Evolutionary conservation across 2,329 filamentous ascomycete species (phyloP).

Genomic region (Talaromyces sp.): DNA sequence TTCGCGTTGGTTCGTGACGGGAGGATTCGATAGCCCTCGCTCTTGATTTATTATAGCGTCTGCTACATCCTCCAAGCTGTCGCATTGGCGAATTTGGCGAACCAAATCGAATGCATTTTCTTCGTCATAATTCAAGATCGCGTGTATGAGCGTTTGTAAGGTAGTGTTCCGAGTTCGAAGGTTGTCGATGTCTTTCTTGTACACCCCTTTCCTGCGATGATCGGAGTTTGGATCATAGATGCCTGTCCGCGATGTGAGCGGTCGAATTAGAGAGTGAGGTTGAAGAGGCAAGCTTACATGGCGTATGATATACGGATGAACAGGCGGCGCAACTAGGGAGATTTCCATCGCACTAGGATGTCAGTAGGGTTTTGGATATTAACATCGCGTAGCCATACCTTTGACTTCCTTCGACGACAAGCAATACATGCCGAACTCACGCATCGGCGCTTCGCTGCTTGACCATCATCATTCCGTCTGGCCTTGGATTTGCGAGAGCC

Average conservation of each 20-base stretch:
- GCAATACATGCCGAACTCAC: conserved; percentile 83
- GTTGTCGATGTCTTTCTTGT: conserved; percentile 87
- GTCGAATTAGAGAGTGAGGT: not conserved
- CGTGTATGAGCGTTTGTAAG: conserved; percentile 86
- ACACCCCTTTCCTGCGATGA: conserved; percentile 92
- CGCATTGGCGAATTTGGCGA: conserved; percentile 81
- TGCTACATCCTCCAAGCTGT: conserved; percentile 65
- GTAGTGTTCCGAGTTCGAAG: conserved; percentile 84
- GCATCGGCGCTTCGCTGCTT: conserved; percentile 63
- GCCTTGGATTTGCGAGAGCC: conserved; percentile 25
- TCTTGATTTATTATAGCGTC: conserved; percentile 56
- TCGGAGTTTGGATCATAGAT: conserved; percentile 96
- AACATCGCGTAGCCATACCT: conserved; percentile 41
- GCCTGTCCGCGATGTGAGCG: conserved; percentile 54
- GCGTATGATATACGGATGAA: conserved; percentile 72
- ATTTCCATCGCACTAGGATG: conserved; percentile 73
- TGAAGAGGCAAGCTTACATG: conserved; percentile 30
- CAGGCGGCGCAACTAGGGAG: conserved; percentile 93
- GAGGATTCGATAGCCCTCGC: conserved; percentile 38
- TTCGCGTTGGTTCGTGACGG: conserved; percentile 38
- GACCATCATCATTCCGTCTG: conserved; percentile 29
- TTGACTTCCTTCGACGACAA: conserved; percentile 74
- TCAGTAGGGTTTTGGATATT: not conserved
- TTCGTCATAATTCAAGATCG: conserved; percentile 85
- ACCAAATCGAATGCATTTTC: conserved; percentile 79